Conservation (phyloP, 192 early-diverging fungal species). For the Dissophora globulifera region DNA sequence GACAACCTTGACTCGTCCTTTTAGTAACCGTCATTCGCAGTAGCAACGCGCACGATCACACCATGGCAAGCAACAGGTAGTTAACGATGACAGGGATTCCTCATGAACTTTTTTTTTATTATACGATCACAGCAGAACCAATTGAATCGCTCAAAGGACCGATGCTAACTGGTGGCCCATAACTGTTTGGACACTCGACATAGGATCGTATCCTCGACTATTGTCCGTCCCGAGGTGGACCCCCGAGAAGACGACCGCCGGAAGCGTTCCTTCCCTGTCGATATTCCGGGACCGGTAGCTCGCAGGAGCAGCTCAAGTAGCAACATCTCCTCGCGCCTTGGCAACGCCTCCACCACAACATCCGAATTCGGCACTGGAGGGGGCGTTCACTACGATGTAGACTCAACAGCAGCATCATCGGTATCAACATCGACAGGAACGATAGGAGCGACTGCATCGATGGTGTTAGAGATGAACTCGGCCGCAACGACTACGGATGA, state of each 20-base stretch:
- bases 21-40: no score
- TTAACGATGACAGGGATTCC: not conserved
- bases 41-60: no score
- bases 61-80: constrained; percentile 28
- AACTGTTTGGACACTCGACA: no score
- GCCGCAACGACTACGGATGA: not conserved
- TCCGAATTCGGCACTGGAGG: not conserved
- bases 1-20: no score
- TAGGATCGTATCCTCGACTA: constrained; percentile 41
- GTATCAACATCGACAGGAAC: no score
- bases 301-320: no score
- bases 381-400: not conserved
- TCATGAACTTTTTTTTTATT: not conserved
- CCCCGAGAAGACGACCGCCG: not conserved
- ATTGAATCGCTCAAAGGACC: no score
- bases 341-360: not conserved
- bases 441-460: no score
- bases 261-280: constrained; percentile 24
- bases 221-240: constrained; percentile 14
- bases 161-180: no score
- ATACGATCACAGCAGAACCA: no score
- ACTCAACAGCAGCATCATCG: not conserved
- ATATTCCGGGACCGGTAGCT: constrained; percentile 24
- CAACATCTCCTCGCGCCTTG: constrained; percentile 4
- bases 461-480: no score